A percentile compares a stretch with the other conserved stretches of the same genome.
These are phyloP conservation scores for Russula earlei DNA, from an alignment of 768 basidiomycete species.

Conservation along the genomic window DNA sequence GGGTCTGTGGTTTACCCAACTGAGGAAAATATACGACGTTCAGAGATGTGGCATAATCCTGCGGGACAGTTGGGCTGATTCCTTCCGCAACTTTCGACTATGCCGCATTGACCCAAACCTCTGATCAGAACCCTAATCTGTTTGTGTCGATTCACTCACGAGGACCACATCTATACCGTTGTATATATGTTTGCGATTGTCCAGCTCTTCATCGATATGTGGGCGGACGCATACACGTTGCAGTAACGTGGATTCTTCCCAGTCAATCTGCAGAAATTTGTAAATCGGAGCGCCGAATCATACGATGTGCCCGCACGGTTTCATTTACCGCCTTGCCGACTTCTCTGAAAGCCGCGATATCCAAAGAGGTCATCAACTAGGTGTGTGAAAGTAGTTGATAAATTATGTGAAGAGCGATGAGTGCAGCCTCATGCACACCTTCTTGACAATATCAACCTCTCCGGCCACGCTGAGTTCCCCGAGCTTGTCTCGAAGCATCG, in stretches of 20 bases:
- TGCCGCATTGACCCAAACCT: conserved; percentile 2
- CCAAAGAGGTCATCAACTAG: conserved; percentile 50
- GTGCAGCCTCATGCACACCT: conserved; percentile 32
- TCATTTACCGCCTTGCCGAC: conserved; percentile 64
- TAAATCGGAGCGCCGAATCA: not conserved
- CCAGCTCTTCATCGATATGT: conserved; percentile 76
- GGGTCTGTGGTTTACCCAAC: conserved; percentile 46
- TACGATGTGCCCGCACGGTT: conserved; percentile 35
- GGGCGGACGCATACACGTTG: conserved; percentile 66
- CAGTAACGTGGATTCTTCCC: conserved; percentile 72
- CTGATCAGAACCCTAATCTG: not conserved
- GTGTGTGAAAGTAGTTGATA: not conserved
- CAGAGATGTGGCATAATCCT: conserved; percentile 52
- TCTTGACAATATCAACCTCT: conserved; percentile 49
- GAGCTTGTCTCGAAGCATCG: conserved; percentile 65
- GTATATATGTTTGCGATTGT: conserved; percentile 75
- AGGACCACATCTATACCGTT: conserved; percentile 74
- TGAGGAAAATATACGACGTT: conserved; percentile 95
- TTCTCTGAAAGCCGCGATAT: conserved; percentile 53
- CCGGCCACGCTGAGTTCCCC: conserved; percentile 47
- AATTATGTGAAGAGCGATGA: not conserved
- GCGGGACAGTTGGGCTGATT: conserved; percentile 52
- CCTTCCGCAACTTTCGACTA: conserved; percentile 72
- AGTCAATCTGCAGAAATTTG: conserved; percentile 61
- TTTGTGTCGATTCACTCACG: conserved; percentile 35